phyloP scores from a whole-genome alignment of 108 stramenopile genomes.

The Hondaea fermentalgiana region DNA sequence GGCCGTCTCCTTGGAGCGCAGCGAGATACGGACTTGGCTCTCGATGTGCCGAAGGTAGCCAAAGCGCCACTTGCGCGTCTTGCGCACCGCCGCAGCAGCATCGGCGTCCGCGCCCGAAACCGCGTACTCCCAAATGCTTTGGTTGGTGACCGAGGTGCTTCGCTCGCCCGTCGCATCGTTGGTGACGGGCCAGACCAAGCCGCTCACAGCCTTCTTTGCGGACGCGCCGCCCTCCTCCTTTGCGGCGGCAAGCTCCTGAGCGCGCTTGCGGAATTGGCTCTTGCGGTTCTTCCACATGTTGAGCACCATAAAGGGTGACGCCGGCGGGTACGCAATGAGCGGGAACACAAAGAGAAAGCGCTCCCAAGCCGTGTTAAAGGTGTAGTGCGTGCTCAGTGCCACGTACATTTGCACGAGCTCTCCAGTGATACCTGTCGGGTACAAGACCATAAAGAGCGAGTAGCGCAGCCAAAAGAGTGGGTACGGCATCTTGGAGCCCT shows the following conservation, averaged over 20 bases:
- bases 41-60: conserved; percentile 77
- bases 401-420: conserved; percentile 58
- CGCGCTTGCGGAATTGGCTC: conserved; percentile 74
- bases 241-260: conserved; percentile 29
- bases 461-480: conserved; percentile 93
- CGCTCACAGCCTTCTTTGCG: conserved; percentile 73
- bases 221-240: conserved; percentile 45
- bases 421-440: conserved; percentile 87
- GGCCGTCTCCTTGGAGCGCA: conserved; percentile 69
- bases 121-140: conserved; percentile 73
- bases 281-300: conserved; percentile 86
- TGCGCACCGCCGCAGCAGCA: conserved; percentile 52
- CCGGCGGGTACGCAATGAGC: conserved; percentile 66
- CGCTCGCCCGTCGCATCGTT: conserved; percentile 61
- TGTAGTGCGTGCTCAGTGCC: conserved; percentile 16
- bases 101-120: conserved; percentile 62
- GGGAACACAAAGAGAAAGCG: conserved; percentile 56
- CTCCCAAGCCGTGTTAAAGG: conserved; percentile 36
- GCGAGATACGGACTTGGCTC: conserved; percentile 69
- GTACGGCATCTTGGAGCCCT: conserved; percentile 40
- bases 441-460: conserved; percentile 81
- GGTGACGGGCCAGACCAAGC: conserved; percentile 73
- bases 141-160: conserved; percentile 73
- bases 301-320: conserved; percentile 78
- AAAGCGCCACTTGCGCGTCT: conserved; percentile 64